Evolutionary conservation across 352 stramenopile genomes (phyloP), one percentile per base, ranked within the genome.

Genomic region (Globisporangium solare): DNA sequence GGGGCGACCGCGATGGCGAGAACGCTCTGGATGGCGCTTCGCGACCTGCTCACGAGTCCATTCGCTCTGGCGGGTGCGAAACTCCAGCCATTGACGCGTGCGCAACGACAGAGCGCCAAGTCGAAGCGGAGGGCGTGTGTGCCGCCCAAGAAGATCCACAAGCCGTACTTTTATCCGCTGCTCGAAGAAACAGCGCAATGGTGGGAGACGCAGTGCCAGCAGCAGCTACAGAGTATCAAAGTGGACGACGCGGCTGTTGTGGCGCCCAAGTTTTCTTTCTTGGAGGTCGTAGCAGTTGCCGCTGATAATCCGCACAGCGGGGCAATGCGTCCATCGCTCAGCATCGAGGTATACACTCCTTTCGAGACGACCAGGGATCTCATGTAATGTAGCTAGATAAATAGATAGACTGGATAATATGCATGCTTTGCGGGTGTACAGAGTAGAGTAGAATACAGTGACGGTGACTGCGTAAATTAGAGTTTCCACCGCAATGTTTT

Each of bases 91-190:
- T 37, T 48, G 46, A 37, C 35, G 7, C 17, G 24, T 20, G 46
- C 7, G 24, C 4, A 18, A 15, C 46, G 20, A 50, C 14, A 52
- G 64, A 55, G 63, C 63, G 13, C 52, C 20, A 51, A 18, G 13
- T n/a, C 39, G 32, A 50, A 20, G 18, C 18, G 27, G 35, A 53
- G 18, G 15, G 6, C 42, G 18, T 32, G 21, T 11, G 48, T 3
- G 13, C 13, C 60, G 11, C 48, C 61, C 13, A 77, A 77, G 60
- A 83, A 83, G 56, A 51, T 73, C 31, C 74, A 84, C 60, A 71
- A 77, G 58, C 68, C 74, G 21, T 76, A 75, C 48, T 88, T 88
- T 49, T 83, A 81, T 40, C 77, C 74, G n/a, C 47, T 85, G 45
- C 66, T 88, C 13, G 66, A 84, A 14, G 74, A 88, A 55, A 84